Evolutionary conservation across 768 basidiomycete genomes (phyloP).

Genomic region (Termitomyces heimii): DNA sequence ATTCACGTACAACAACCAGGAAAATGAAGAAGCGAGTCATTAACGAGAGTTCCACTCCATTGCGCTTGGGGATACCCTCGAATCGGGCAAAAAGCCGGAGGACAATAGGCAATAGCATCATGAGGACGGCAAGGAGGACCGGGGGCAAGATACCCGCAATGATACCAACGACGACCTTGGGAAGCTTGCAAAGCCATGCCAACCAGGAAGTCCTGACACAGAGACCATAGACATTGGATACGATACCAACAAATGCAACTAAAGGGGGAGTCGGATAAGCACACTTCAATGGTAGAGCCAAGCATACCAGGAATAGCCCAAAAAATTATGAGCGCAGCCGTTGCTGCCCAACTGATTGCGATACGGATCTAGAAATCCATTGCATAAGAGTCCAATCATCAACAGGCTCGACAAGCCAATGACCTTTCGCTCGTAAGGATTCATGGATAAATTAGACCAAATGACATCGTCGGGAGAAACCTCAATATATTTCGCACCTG

Average conservation of each 20-base stretch:
- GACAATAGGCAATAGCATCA: slow-evolving; percentile 82
- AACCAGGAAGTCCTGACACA: slow-evolving; percentile 66
- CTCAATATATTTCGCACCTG: slow-evolving; percentile 64
- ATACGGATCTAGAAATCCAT: slow-evolving; percentile 34
- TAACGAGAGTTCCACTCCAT: slow-evolving; percentile 79
- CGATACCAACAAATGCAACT: slow-evolving; percentile 79
- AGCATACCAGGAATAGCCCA: slow-evolving; percentile 78
- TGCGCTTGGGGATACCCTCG: slow-evolving; percentile 86
- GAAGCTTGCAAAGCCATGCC: slow-evolving; percentile 76
- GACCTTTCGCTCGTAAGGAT: slow-evolving; percentile 82
- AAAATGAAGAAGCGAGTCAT: slow-evolving; percentile 94
- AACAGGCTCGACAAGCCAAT: background rate
- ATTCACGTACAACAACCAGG: slow-evolving; percentile 73
- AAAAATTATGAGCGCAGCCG: slow-evolving; percentile 74
- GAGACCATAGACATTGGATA: slow-evolving; percentile 76
- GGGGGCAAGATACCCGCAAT: slow-evolving; percentile 86
- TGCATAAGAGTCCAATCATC: background rate
- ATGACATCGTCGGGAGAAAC: slow-evolving; percentile 86
- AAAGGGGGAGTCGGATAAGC: background rate
- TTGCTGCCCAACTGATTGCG: slow-evolving; percentile 66
- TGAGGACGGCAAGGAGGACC: slow-evolving; percentile 81
- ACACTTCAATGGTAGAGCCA: slow-evolving; percentile 9
- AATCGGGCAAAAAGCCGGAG: slow-evolving; percentile 75
- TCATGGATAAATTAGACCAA: slow-evolving; percentile 86
- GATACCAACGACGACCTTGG: slow-evolving; percentile 65